phyloP scores from a whole-genome alignment of 2,329 filamentous ascomycete genomes.

The Venturia carpophila region DNA sequence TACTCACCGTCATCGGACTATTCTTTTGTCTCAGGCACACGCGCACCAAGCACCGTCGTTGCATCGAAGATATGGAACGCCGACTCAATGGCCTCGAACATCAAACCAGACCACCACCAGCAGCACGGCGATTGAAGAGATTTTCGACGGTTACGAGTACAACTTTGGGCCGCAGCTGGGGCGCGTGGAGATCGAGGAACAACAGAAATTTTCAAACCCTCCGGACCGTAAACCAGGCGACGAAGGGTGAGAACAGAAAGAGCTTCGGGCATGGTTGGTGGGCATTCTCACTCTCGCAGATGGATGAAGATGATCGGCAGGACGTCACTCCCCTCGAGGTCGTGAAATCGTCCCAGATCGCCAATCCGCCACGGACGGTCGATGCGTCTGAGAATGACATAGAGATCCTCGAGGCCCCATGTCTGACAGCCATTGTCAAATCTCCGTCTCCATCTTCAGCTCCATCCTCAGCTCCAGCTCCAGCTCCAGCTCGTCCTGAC shows the following conservation, averaged over 20 bases:
- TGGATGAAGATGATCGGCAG: background rate
- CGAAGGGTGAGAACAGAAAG: background rate
- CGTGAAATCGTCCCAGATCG: no score
- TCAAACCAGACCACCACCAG: background rate
- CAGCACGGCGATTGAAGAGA: background rate
- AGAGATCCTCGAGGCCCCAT: background rate
- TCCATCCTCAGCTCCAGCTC: background rate
- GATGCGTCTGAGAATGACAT: background rate
- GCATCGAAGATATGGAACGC: conserved; percentile 4
- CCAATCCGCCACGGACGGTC: background rate
- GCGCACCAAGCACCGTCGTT: conserved; percentile 3
- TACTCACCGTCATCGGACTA: background rate
- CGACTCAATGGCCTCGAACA: conserved; percentile 1
- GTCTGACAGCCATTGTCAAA: background rate
- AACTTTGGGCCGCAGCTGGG: conserved; percentile 3
- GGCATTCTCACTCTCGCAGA: background rate
- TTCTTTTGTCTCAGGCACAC: conserved; percentile 7
- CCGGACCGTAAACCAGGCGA: background rate
- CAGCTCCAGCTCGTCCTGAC: background rate
- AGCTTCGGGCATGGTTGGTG: conserved; percentile 1
- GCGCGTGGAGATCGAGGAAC: conserved; percentile 7
- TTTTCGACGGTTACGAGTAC: background rate
- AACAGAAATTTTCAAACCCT: background rate
- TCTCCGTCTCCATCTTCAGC: background rate
- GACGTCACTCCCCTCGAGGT: background rate